Percentiles rank a stretch among this genome's conserved stretches.
Evolutionary conservation across 805 yeast species (phyloP).

Genomic region (Pichia eremophila): DNA sequence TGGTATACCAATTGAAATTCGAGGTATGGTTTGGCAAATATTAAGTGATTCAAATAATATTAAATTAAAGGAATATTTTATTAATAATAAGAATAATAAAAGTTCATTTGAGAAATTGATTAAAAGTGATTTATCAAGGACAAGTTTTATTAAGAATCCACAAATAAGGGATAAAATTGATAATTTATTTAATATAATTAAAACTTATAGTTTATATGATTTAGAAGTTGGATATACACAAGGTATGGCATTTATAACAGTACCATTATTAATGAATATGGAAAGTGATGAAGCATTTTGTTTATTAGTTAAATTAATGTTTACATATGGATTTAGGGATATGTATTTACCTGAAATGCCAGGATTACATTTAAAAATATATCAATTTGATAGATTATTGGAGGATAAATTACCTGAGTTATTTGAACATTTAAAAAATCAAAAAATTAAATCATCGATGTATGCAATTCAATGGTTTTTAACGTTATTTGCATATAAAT

Average conservation of each 20-base stretch:
- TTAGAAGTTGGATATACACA: conserved; percentile 96
- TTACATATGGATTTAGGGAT: conserved; percentile 68
- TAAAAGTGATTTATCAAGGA: conserved; percentile 73
- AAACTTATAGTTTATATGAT: conserved; percentile 78
- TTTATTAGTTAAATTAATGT: conserved; percentile 72
- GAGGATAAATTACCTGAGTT: conserved; percentile 70
- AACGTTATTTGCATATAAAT: conserved; percentile 89
- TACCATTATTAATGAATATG: conserved; percentile 77
- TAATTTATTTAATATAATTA: conserved; percentile 64
- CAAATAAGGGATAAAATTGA: conserved; percentile 47
- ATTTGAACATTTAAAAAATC: conserved; percentile 66
- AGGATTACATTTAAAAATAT: conserved; percentile 74
- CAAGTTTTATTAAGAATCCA: conserved; percentile 62
- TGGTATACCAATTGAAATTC: conserved; percentile 77
- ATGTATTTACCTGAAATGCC: conserved; percentile 87
- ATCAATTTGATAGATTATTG: conserved; percentile 82
- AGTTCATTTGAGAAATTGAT: conserved; percentile 69
- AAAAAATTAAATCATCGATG: conserved; percentile 89
- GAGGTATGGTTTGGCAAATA: conserved; percentile 91
- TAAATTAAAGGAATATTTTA: conserved; percentile 50
- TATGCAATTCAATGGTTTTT: conserved; percentile 97
- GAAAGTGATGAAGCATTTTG: conserved; percentile 80
- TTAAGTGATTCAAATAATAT: conserved; percentile 70
- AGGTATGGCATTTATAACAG: conserved; percentile 91
- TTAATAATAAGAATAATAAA: conserved; percentile 34